Conservation (phyloP, 2,329 filamentous ascomycete species). For the Pseudocercospora fijiensis region DNA sequence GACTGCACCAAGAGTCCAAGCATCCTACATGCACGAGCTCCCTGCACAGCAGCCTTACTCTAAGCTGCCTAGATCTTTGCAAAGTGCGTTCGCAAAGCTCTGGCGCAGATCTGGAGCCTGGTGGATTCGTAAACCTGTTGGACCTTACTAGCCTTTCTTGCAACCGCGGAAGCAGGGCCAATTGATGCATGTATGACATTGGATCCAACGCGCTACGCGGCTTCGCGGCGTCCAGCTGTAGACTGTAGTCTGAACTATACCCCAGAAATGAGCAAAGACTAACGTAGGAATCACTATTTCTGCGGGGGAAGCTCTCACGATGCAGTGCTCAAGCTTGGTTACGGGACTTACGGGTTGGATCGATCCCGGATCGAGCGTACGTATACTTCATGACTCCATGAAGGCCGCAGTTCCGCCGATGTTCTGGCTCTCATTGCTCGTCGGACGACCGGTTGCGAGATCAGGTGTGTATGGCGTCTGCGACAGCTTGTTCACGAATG, state of each 20-base stretch:
- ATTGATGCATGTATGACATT: constrained; percentile 11
- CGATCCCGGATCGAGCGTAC: constrained; percentile 7
- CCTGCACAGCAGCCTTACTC: constrained; percentile 12
- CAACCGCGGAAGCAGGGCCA: constrained; percentile 12
- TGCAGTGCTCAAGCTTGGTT: constrained; percentile 5
- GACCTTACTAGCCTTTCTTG: neutral
- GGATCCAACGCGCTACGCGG: constrained; percentile 11
- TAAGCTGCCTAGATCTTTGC: constrained; percentile 4
- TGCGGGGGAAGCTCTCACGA: constrained; percentile 22
- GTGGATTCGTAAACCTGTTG: neutral
- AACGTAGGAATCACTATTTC: neutral
- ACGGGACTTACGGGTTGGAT: constrained; percentile 5
- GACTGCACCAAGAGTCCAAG: constrained; percentile 14
- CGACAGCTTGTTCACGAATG: constrained; percentile 7
- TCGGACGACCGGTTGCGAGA: constrained; percentile 19
- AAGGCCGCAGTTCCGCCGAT: constrained; percentile 4
- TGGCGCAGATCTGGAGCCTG: constrained; percentile 9
- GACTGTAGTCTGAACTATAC: constrained; percentile 4
- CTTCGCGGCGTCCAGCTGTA: constrained; percentile 8
- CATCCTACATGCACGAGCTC: constrained; percentile 14
- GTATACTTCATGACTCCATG: constrained; percentile 1
- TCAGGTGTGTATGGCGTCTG: constrained; percentile 10
- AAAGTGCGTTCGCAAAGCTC: constrained; percentile 8
- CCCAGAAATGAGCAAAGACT: constrained; percentile 8
- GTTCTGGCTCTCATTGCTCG: constrained; percentile 6